Percentiles rank a stretch among this genome's conserved stretches.
These are phyloP conservation scores for Suillus spraguei DNA, from an alignment of 768 basidiomycete genomes.

Conservation along the genomic window DNA sequence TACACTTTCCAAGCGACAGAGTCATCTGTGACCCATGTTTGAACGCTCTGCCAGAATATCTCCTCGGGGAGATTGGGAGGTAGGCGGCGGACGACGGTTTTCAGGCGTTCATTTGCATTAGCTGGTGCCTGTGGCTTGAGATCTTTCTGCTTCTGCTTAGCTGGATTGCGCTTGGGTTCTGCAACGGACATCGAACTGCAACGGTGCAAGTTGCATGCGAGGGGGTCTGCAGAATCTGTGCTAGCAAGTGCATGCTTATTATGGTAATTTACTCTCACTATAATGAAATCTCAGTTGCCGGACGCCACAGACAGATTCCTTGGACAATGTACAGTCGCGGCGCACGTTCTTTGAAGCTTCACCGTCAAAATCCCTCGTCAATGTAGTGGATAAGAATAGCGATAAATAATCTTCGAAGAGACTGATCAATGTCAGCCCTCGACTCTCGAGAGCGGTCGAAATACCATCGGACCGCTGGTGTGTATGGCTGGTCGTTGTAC, in stretches of 20 bases:
- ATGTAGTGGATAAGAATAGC: neutral
- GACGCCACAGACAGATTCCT: too few relatives aligned
- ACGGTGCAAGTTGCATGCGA: conserved; percentile 3
- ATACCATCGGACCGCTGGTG: rapidly evolving
- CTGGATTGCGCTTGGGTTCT: conserved; percentile 21
- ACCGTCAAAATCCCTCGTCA: neutral
- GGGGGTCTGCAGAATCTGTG: neutral
- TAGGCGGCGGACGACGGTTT: conserved; percentile 84
- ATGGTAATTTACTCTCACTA: neutral
- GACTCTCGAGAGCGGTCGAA: neutral
- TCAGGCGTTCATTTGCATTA: conserved; percentile 61
- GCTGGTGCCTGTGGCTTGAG: conserved; percentile 29
- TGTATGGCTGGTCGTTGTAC: neutral
- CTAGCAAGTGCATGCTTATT: neutral
- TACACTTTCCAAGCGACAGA: conserved; percentile 68
- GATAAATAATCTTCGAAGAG: too few relatives aligned
- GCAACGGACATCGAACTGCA: conserved; percentile 22
- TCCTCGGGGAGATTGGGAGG: conserved; percentile 92
- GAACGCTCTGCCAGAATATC: conserved; percentile 92
- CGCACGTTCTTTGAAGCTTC: neutral
- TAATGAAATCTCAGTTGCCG: too few relatives aligned
- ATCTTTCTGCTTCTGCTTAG: conserved; percentile 36
- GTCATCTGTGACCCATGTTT: conserved; percentile 80
- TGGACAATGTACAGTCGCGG: neutral
- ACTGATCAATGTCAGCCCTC: neutral